phyloP scores from a whole-genome alignment of 495 filamentous ascomycete genomes.

The Podospora pseudopauciseta region DNA sequence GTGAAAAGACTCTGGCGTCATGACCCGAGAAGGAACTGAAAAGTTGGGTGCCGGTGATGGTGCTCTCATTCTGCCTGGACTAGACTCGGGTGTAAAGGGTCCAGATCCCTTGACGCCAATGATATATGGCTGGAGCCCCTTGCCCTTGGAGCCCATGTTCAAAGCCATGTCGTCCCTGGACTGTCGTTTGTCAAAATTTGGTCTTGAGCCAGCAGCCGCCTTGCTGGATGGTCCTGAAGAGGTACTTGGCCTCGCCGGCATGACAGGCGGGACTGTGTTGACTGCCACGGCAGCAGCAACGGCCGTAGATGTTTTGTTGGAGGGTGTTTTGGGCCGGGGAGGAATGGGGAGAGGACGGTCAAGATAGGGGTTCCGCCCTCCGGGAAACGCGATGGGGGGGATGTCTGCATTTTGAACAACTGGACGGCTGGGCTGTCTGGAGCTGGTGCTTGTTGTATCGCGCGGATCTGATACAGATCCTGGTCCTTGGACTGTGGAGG shows the following conservation, averaged over 20 bases:
- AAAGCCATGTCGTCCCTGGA: conserved; percentile 52
- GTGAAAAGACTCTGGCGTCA: conserved; percentile 41
- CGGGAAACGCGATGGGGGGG: conserved; percentile 31
- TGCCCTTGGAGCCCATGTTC: conserved; percentile 18
- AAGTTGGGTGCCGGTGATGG: conserved; percentile 24
- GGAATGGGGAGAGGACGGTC: conserved; percentile 38
- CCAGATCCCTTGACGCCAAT: conserved; percentile 27
- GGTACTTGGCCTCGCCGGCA: conserved; percentile 42
- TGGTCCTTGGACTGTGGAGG: conserved; percentile 34
- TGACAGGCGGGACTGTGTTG: conserved; percentile 27
- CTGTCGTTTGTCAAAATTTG: conserved; percentile 37
- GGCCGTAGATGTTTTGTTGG: conserved; percentile 7
- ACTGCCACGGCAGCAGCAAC: conserved; percentile 24
- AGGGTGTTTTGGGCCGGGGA: conserved; percentile 26
- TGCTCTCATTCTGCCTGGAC: conserved; percentile 27
- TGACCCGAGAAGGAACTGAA: conserved; percentile 29
- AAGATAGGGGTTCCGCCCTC: conserved; percentile 35
- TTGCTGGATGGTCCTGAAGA: conserved; percentile 33
- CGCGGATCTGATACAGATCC: conserved; percentile 42
- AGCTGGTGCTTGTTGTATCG: conserved; percentile 23
- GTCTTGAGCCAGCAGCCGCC: conserved; percentile 14
- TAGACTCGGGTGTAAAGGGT: conserved; percentile 44
- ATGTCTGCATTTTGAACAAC: conserved; percentile 33
- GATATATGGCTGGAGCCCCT: conserved; percentile 25
- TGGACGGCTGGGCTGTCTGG: conserved; percentile 19